Conservation (phyloP, 2,329 filamentous ascomycete genomes). For the Claviceps sp. region DNA sequence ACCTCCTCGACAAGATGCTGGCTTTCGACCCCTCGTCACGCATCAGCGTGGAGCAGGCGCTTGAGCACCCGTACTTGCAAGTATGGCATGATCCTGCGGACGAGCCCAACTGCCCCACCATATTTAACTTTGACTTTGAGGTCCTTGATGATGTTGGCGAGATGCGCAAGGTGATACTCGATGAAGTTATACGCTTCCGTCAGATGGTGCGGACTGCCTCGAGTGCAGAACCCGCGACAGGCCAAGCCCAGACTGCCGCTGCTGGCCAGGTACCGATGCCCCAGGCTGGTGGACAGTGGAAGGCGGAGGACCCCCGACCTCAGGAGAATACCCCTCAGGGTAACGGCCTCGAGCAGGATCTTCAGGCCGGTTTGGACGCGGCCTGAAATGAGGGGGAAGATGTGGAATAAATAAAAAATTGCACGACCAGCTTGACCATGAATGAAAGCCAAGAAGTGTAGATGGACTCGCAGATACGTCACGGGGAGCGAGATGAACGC, state of each 20-base stretch:
- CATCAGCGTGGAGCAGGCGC: conserved; percentile 85
- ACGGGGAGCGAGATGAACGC: neutral
- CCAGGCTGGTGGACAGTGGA: conserved; percentile 38
- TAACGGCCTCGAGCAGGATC: conserved; percentile 43
- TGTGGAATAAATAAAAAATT: neutral
- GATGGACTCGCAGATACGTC: neutral
- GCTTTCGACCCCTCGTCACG: conserved; percentile 90
- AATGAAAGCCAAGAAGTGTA: neutral
- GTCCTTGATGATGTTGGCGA: conserved; percentile 89
- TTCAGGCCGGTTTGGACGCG: conserved; percentile 33
- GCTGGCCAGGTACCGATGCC: conserved; percentile 40
- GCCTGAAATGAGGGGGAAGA: conserved; percentile 10
- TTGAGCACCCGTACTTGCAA: conserved; percentile 90
- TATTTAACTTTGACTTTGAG: conserved; percentile 97
- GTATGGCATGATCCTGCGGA: conserved; percentile 98
- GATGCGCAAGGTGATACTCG: conserved; percentile 94
- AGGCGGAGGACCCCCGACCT: conserved; percentile 44
- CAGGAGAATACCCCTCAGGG: conserved; percentile 40
- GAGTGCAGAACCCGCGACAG: conserved; percentile 20
- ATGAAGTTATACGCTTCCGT: conserved; percentile 86
- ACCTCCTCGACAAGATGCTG: conserved; percentile 92
- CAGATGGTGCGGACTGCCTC: conserved; percentile 41
- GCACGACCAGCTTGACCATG: neutral
- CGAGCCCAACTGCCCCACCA: conserved; percentile 83
- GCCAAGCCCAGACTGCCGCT: conserved; percentile 22